These are phyloP conservation scores for Cyclocybe aegerita DNA, from an alignment of 768 basidiomycete species.

Conservation along the genomic window DNA sequence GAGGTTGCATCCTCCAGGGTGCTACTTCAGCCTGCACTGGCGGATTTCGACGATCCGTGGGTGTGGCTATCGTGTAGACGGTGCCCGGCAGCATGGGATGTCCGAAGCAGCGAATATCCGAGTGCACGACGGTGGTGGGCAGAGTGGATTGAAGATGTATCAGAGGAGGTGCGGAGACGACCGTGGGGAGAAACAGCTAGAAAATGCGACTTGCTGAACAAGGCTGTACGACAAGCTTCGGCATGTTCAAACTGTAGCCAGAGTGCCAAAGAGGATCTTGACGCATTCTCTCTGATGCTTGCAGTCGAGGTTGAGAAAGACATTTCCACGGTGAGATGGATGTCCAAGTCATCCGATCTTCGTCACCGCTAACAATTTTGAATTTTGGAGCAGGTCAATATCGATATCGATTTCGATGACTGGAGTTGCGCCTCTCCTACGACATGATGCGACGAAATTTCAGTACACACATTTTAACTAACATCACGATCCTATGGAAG, in stretches of 20 bases:
- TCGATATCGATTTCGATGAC: slow-evolving; percentile 24
- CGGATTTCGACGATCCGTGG: slow-evolving; percentile 29
- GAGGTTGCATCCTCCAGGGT: slow-evolving; percentile 29
- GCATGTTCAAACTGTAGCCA: slow-evolving; percentile 26
- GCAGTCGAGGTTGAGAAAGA: slow-evolving; percentile 31
- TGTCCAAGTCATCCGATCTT: not conserved
- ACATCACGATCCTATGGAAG: too few relatives aligned
- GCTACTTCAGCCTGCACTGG: slow-evolving; percentile 23
- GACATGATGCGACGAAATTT: not conserved
- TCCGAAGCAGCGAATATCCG: slow-evolving; percentile 11
- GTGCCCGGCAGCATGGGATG: slow-evolving; percentile 23
- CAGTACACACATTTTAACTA: too few relatives aligned
- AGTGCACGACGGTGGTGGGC: slow-evolving; percentile 32
- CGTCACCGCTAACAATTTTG: not conserved
- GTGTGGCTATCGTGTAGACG: slow-evolving; percentile 28
- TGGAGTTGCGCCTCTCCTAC: slow-evolving; percentile 13
- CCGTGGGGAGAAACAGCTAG: slow-evolving; percentile 34
- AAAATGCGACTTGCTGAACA: slow-evolving; percentile 29
- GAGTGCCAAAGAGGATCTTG: slow-evolving; percentile 25
- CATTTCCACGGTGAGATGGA: slow-evolving; percentile 25
- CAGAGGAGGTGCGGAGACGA: slow-evolving; percentile 23
- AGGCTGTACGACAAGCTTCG: slow-evolving; percentile 21
- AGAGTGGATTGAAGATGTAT: slow-evolving; percentile 29
- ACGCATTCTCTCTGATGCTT: slow-evolving; percentile 28
- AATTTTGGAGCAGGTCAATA: slow-evolving; percentile 16